Evolutionary conservation across 78 protist species (phyloP).

Genomic region (Tieghemostelium lacteum): DNA sequence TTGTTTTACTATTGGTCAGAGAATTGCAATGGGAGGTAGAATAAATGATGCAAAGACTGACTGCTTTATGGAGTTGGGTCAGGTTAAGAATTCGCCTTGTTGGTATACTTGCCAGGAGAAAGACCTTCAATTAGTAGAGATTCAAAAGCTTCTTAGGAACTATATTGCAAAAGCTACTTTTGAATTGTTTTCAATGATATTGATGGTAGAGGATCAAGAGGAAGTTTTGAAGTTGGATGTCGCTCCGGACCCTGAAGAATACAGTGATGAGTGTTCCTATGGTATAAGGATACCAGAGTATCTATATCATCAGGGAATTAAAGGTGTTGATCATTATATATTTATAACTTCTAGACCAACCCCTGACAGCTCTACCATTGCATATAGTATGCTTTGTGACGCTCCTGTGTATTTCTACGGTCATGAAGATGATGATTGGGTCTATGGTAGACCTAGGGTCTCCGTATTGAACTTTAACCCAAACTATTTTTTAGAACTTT

Average conservation of each 20-base stretch:
- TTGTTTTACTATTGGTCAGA: not conserved
- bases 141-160: not conserved
- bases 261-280: not conserved
- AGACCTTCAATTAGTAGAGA: not conserved
- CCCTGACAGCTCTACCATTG: constrained; percentile 7
- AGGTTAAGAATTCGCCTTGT: constrained; percentile 9
- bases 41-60: not conserved
- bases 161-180: constrained; percentile 12
- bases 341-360: constrained; percentile 36
- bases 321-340: constrained; percentile 28
- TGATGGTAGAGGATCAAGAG: not conserved
- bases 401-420: constrained; percentile 18
- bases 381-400: constrained; percentile 32
- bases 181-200: not conserved
- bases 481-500: constrained; percentile 1
- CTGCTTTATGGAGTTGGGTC: not conserved
- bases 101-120: constrained; percentile 13
- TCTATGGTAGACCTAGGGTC: constrained; percentile 26
- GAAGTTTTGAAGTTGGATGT: not conserved
- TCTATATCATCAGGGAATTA: not conserved
- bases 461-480: constrained; percentile 40
- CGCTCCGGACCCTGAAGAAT: not conserved
- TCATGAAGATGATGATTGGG: not conserved
- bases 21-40: not conserved
- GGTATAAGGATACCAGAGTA: constrained; percentile 20